Evolutionary conservation across 2,329 filamentous ascomycete species (phyloP).

Genomic region (Lasiodiplodia sp.): DNA sequence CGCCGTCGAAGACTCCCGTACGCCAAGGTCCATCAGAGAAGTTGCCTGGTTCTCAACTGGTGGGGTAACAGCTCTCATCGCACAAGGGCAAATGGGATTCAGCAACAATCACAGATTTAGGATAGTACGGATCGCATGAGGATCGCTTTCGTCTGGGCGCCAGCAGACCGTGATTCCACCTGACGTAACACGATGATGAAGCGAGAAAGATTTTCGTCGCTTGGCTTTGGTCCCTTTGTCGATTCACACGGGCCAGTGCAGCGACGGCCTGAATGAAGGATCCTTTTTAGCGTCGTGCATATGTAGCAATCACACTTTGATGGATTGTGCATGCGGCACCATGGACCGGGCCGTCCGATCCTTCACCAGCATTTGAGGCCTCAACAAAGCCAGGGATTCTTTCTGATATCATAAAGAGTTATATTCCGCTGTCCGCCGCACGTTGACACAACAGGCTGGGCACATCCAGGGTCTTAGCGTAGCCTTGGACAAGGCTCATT

Average conservation of each 20-base stretch:
- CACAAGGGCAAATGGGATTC: constrained; percentile 2
- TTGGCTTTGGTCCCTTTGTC: background rate
- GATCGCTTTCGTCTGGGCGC: background rate
- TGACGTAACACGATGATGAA: background rate
- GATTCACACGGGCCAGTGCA: background rate
- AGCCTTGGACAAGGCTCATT: background rate
- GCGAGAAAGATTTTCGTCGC: background rate
- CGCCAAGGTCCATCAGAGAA: background rate
- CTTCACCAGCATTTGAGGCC: background rate
- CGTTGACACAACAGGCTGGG: background rate
- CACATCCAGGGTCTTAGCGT: background rate
- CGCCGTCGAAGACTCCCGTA: background rate
- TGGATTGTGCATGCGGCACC: constrained; percentile 6
- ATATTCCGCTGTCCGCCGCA: background rate
- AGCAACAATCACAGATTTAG: background rate
- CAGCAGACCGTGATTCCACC: background rate
- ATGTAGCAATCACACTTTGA: background rate
- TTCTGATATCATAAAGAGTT: background rate
- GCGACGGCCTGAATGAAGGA: background rate
- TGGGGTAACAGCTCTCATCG: constrained; percentile 5
- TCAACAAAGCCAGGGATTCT: background rate
- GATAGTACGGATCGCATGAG: constrained; percentile 17
- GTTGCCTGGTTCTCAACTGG: background rate
- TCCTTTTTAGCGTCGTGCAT: constrained; percentile 20
- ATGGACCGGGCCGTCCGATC: constrained; percentile 12